Conservation (phyloP, 768 basidiomycete genomes). For the Podaxis sp. region DNA sequence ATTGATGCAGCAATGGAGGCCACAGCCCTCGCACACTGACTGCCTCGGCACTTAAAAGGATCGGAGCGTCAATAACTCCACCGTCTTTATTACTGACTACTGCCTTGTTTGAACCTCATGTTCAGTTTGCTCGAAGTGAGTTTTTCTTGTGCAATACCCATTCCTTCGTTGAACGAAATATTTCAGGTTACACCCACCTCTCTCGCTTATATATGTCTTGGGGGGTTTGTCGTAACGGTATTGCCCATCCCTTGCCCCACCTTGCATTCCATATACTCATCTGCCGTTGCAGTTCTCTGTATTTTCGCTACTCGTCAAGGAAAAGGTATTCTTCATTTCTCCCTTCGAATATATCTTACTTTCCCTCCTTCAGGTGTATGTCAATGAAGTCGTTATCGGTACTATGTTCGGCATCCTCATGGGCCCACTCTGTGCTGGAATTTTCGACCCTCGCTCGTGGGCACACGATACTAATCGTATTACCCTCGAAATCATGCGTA, state of each 20-base stretch:
- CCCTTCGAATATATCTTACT: neutral
- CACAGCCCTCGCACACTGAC: neutral
- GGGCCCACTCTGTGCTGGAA: slow-evolving; percentile 69
- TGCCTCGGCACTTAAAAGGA: neutral
- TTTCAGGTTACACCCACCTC: slow-evolving; percentile 51
- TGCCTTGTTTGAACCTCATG: neutral
- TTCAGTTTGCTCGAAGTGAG: slow-evolving; percentile 34
- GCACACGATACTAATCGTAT: slow-evolving; percentile 50
- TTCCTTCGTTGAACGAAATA: slow-evolving; percentile 24
- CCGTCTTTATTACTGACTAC: neutral
- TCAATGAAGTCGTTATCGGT: slow-evolving; percentile 93
- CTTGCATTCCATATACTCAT: neutral
- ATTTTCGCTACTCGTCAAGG: slow-evolving; percentile 80
- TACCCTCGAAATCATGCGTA: slow-evolving; percentile 79
- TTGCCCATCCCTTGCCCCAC: slow-evolving; percentile 12
- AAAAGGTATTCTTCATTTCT: slow-evolving; percentile 50
- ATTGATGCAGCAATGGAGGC: no score
- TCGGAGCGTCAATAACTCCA: neutral
- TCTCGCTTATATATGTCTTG: slow-evolving; percentile 62
- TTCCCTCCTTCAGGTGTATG: slow-evolving; percentile 54
- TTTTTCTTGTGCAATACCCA: slow-evolving; percentile 17
- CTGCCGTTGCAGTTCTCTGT: slow-evolving; percentile 67
- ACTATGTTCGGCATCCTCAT: slow-evolving; percentile 67
- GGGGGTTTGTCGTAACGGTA: slow-evolving; percentile 49
- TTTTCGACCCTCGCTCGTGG: slow-evolving; percentile 83